These are phyloP conservation scores for Erodium moschatum DNA, from an alignment of 441 rosid genomes.

Conservation along the genomic window DNA sequence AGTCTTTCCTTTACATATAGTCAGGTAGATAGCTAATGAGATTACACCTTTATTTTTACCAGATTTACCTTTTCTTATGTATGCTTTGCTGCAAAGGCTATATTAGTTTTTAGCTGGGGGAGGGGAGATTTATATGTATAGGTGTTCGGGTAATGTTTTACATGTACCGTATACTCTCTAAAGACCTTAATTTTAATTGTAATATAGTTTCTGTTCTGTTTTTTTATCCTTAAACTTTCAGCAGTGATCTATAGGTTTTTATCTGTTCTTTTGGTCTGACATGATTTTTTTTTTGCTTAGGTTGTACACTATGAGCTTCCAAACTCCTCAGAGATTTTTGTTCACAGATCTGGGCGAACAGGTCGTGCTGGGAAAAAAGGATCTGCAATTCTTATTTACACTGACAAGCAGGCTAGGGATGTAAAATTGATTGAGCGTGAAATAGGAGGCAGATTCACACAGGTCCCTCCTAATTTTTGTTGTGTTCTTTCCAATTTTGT, in stretches of 20 bases:
- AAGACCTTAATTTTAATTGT: too few species aligned
- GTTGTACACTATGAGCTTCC: slow-evolving; percentile 92
- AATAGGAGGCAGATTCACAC: slow-evolving; percentile 69
- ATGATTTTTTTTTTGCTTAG: slow-evolving; percentile 27
- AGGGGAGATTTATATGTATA: too few species aligned
- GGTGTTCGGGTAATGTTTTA: too few species aligned
- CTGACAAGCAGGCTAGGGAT: slow-evolving; percentile 55
- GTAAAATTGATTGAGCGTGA: slow-evolving; percentile 68
- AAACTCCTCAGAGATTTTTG: slow-evolving; percentile 79
- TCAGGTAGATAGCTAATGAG: too few species aligned
- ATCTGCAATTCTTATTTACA: slow-evolving; percentile 66
- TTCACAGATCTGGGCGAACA: slow-evolving; percentile 98
- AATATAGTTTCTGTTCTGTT: too few species aligned
- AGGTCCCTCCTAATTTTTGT: slow-evolving; percentile 37
- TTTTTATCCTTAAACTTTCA: too few species aligned
- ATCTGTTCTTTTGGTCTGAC: neutral
- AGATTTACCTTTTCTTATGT: too few species aligned
- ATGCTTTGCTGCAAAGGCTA: too few species aligned
- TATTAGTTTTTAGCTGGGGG: too few species aligned
- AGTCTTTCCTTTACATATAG: too few species aligned
- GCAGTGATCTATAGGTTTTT: neutral
- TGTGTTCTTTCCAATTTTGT: slow-evolving; percentile 15
- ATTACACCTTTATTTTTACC: too few species aligned
- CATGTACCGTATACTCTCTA: too few species aligned
- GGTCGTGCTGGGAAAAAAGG: slow-evolving; percentile 99